Base-by-base conservation (phyloP, 2,329 filamentous ascomycete genomes). In the Ampelomyces quisqualis region DNA sequence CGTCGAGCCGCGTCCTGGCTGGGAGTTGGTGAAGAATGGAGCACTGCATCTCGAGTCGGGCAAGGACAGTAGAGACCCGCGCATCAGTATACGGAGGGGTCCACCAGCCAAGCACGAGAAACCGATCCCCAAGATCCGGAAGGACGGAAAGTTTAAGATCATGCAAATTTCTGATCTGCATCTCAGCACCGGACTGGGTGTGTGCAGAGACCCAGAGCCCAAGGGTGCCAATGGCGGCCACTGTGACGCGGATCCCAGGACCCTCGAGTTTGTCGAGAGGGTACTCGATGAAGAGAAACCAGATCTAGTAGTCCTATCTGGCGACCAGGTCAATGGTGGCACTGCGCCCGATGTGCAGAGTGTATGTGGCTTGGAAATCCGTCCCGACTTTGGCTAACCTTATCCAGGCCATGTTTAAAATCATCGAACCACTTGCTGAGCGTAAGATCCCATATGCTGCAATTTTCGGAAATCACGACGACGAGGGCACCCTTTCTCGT, bases 381-480 rank as follows among this genome's bases (percentile, higher is more conserved):
- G 3, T 10, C 9, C 6, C 7, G 7, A 29, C 13, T 13, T 22
- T 31, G 39, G 18, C 49, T 49, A 43, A 63, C 30, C 39, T 9
- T 58, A 34, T 22, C 1, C 34, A 86, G 82, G 88, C 91, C 24
- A 86, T 98, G 44, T 95, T 94, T 76, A 98, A 98, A 70, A 89
- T 90, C 58, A 86, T 88, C 5, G 83, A 88, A 33, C 77, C 94
- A 9, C 81, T 98, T 35, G 86, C 89, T 48, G 82, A 89, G 65
- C 87, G 87, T 65, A 88, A 89, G 58, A 89, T 97, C 24, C 93
- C 93, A 0, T 97, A 94, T 60, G 88, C 90, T 11, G 84, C 85
- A 46, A 97, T 98, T 45, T 96, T 97, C 61, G 93, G 93, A 41
- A 98, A 98, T 66, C 93, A 98, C 68, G 93, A 98, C 62, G 91